Percentiles rank a stretch among this genome's conserved stretches.
Evolutionary conservation across 2,329 filamentous ascomycete genomes (phyloP).

Genomic region (Cercospora sp.): DNA sequence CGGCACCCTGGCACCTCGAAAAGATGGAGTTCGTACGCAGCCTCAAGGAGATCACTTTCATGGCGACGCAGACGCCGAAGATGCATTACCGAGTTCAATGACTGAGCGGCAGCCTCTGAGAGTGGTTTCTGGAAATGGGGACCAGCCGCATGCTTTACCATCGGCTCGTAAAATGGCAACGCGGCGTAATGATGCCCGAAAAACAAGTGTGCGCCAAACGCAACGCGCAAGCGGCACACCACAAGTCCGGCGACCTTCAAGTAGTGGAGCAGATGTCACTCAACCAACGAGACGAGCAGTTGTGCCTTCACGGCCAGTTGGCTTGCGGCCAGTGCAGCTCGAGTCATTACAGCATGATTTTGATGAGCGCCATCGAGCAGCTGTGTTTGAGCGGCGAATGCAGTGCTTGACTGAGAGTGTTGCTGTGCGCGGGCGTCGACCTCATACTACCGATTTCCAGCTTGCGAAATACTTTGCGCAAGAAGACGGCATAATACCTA

Average conservation of each 20-base stretch:
- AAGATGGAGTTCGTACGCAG: not conserved
- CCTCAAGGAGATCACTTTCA: not conserved
- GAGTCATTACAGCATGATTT: conserved; percentile 46
- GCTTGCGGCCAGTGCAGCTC: conserved; percentile 43
- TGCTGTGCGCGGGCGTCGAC: conserved; percentile 19
- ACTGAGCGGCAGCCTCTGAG: not conserved
- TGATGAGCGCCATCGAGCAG: conserved; percentile 38
- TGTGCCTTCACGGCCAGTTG: not conserved
- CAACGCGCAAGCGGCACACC: not conserved
- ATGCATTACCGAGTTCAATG: not conserved
- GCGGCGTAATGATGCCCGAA: not conserved
- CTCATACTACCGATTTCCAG: conserved; percentile 31
- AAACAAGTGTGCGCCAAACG: not conserved
- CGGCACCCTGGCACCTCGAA: conserved; percentile 38
- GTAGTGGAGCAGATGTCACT: not conserved
- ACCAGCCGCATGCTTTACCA: not conserved
- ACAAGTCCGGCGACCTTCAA: not conserved
- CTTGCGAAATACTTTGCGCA: conserved; percentile 29
- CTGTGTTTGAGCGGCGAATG: conserved; percentile 41
- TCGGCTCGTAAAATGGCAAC: not conserved
- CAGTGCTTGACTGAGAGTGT: conserved; percentile 33
- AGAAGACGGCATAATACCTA: not conserved
- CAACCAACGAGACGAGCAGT: not conserved
- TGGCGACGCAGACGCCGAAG: not conserved
- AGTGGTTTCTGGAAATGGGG: not conserved